Percentiles rank a stretch among this genome's conserved stretches.
Evolutionary conservation across 1,284 basidiomycete genomes (phyloP).

Genomic region (Malassezia psittaci): DNA sequence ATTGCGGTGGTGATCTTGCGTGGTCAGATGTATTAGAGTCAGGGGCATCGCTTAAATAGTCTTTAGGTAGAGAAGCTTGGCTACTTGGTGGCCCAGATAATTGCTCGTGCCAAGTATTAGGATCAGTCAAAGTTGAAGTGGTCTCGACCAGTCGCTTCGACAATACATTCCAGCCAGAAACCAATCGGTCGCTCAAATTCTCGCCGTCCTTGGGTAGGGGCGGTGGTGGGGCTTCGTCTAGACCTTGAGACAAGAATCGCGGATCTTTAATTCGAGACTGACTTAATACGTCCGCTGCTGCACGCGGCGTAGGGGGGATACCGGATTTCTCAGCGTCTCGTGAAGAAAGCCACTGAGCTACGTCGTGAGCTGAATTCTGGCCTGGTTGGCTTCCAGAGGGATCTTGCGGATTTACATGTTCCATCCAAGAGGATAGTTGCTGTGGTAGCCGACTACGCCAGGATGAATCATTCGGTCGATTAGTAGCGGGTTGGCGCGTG

Average conservation of each 20-base stretch:
- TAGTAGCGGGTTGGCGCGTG: too few species aligned
- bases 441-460: background rate
- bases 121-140: constrained; percentile 1
- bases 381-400: background rate
- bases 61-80: constrained; percentile 3
- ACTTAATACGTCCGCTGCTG: background rate
- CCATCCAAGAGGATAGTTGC: background rate
- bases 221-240: background rate
- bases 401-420: background rate
- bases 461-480: background rate
- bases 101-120: constrained; percentile 5
- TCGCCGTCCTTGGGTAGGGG: constrained; percentile 5
- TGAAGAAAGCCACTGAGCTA: background rate
- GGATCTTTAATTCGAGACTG: background rate
- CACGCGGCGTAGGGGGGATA: background rate
- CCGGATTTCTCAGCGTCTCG: background rate
- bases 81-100: constrained; percentile 8
- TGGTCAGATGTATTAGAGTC: background rate
- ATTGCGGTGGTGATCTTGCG: too few species aligned
- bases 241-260: background rate
- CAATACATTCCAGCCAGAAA: constrained; percentile 12
- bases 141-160: constrained; percentile 13
- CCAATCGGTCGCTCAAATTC: constrained; percentile 4
- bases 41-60: background rate
- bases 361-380: background rate